phyloP scores from a whole-genome alignment of 2,329 filamentous ascomycete species.

The Pseudovirgaria hyperparasitica region DNA sequence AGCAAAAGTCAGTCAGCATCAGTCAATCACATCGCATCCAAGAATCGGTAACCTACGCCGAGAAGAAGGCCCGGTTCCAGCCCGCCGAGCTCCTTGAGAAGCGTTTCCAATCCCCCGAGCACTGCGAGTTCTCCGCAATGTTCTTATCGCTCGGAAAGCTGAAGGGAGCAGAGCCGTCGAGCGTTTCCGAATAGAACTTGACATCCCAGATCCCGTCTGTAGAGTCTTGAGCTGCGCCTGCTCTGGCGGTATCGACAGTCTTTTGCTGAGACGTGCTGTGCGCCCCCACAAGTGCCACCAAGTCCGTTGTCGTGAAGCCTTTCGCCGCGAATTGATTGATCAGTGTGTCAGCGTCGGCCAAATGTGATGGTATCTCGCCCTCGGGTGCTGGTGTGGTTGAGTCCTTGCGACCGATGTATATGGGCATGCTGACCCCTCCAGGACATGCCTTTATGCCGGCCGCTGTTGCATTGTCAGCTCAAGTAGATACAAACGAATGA shows the following conservation, averaged over 20 bases:
- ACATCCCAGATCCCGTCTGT: slow-evolving; percentile 25
- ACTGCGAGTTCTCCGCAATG: slow-evolving; percentile 12
- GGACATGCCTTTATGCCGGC: slow-evolving; percentile 25
- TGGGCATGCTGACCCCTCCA: slow-evolving; percentile 18
- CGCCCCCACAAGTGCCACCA: slow-evolving; percentile 26
- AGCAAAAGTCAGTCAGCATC: neutral
- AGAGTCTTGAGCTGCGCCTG: slow-evolving; percentile 18
- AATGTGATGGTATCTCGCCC: slow-evolving; percentile 13
- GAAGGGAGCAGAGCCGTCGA: slow-evolving; percentile 15
- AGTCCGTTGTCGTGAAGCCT: slow-evolving; percentile 22
- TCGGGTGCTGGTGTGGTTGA: slow-evolving; percentile 11
- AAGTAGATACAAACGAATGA: neutral
- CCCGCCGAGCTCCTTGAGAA: slow-evolving; percentile 15
- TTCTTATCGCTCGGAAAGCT: slow-evolving; percentile 16
- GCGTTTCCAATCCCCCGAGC: slow-evolving; percentile 9
- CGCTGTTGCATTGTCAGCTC: slow-evolving; percentile 7
- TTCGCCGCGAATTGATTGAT: slow-evolving; percentile 21
- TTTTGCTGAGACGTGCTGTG: slow-evolving; percentile 22
- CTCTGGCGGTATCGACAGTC: slow-evolving; percentile 11
- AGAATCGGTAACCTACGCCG: slow-evolving; percentile 8
- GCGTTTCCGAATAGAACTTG: slow-evolving; percentile 22
- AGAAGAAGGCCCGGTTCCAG: slow-evolving; percentile 21
- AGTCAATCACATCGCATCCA: neutral
- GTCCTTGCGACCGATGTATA: slow-evolving; percentile 21
- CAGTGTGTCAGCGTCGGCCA: slow-evolving; percentile 9